Base-by-base conservation (phyloP, 768 basidiomycete species). In the Hemileccinum rubropunctum region DNA sequence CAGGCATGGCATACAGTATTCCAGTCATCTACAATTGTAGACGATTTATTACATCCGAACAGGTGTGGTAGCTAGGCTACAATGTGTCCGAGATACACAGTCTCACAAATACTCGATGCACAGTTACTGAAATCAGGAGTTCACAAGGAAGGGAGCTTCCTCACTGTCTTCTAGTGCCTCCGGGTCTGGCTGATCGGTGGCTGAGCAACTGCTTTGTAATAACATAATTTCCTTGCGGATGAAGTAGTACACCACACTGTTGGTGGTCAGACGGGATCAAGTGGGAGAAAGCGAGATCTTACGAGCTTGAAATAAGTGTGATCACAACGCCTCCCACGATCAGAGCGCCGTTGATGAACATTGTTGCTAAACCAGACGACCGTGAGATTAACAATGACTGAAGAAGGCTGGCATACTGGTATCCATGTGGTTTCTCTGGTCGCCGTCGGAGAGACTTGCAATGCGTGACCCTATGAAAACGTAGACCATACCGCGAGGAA, bases 391-490 rank as follows among this genome's bases (percentile, higher is more conserved):
- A 32, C 30, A 36, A 42, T 15, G 27, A n/a, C 42, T 6, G 6
- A 41, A 21, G 28, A 35, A n/a, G 32, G 23, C 26, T 17, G 32
- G 32, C 77, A 49, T 73, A 88, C 88, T 76, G 20, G 80, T 77
- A 61, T 92, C 89, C 89, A 92, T 92, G 36, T 81, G 70, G 34
- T 71, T 76, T 39, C 91, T 78, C 52, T 83, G 80, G 57, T 85
- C 77, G 32, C 87, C 88, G 58, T 93, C 91, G 10, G 90, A 85
- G 14, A 93, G 71, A 11, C 73, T 73, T 35, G 86, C 87, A 37
- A 91, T 79, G 23, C 81, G 80, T 2, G 85, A 84, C 3, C 91
- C 91, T 44, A 92, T 81, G 67, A 91, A 91, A 13, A 85, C 81
- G 51, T 87, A 80, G 23, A 93, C 72, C 28, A 84, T 65, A 6